Evolutionary conservation across 768 basidiomycete genomes (phyloP).

Genomic region (Boletus reticulatus): DNA sequence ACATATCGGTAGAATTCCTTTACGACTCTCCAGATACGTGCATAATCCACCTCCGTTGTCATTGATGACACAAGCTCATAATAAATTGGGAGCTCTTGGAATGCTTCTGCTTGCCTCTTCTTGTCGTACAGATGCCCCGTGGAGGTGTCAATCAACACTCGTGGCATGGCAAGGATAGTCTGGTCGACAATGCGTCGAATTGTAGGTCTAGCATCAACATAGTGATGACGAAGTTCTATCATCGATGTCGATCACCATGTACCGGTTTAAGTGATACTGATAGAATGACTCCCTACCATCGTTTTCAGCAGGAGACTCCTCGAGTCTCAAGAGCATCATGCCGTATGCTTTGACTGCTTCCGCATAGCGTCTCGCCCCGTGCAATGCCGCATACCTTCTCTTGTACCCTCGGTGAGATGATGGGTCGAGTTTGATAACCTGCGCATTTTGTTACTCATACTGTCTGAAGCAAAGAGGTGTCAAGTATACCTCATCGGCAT

Average conservation of each 20-base stretch:
- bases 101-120: too few relatives aligned
- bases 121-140: too few relatives aligned
- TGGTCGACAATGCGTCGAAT: background rate
- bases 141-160: too few relatives aligned
- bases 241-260: background rate
- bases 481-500: conserved; percentile 7
- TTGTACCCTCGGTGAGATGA: background rate
- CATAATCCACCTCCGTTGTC: background rate
- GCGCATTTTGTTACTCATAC: too few relatives aligned
- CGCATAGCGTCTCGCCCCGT: background rate
- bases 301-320: background rate
- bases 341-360: background rate
- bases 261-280: background rate
- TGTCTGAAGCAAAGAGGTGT: too few relatives aligned
- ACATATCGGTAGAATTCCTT: conserved; percentile 1
- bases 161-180: background rate
- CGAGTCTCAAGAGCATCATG: too few relatives aligned
- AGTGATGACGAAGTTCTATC: background rate
- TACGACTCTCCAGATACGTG: background rate
- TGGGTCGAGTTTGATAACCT: background rate
- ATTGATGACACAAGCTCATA: too few relatives aligned
- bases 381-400: background rate
- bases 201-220: background rate
- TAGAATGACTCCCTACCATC: background rate
- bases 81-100: too few relatives aligned